Conservation (phyloP, 1,139 yeast genomes). For the Diutina siamensis region DNA sequence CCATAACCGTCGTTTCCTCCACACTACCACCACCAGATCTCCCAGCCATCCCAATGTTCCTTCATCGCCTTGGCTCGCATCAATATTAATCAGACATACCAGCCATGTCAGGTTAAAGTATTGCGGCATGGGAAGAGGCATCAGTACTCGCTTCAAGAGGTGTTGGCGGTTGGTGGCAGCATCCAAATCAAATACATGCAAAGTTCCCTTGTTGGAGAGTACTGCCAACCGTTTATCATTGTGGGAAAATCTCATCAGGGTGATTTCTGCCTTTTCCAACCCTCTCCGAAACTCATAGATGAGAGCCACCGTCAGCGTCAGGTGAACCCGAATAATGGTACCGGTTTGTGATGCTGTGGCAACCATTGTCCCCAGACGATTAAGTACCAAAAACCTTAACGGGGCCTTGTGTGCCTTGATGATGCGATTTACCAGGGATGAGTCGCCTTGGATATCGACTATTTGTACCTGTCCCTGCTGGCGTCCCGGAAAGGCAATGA, state of each 20-base stretch:
- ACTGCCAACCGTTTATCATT: constrained; percentile 70
- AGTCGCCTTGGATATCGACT: constrained; percentile 54
- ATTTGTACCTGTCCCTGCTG: constrained; percentile 68
- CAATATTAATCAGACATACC: constrained; percentile 52
- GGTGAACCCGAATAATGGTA: constrained; percentile 71
- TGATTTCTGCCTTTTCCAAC: constrained; percentile 67
- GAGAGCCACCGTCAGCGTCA: constrained; percentile 61
- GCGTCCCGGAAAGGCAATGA: constrained; percentile 65
- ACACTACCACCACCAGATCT: constrained; percentile 52
- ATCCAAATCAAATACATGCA: constrained; percentile 63
- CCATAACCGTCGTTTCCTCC: constrained; percentile 71
- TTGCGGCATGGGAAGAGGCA: constrained; percentile 47
- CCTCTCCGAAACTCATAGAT: constrained; percentile 83
- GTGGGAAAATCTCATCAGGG: constrained; percentile 76
- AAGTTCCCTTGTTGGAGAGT: constrained; percentile 76
- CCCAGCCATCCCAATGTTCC: constrained; percentile 78
- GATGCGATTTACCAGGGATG: constrained; percentile 54
- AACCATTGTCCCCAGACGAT: constrained; percentile 62
- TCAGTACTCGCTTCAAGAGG: constrained; percentile 52
- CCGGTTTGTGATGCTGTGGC: constrained; percentile 89
- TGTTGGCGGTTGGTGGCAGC: constrained; percentile 46
- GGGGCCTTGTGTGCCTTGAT: constrained; percentile 75
- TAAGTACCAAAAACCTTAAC: constrained; percentile 56
- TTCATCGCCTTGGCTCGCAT: constrained; percentile 36
- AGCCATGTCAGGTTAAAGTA: constrained; percentile 88